A percentile compares a stretch with the other conserved stretches of the same genome.
phyloP scores from a whole-genome alignment of 2,329 filamentous ascomycete species.

The Camillea tinctor region DNA sequence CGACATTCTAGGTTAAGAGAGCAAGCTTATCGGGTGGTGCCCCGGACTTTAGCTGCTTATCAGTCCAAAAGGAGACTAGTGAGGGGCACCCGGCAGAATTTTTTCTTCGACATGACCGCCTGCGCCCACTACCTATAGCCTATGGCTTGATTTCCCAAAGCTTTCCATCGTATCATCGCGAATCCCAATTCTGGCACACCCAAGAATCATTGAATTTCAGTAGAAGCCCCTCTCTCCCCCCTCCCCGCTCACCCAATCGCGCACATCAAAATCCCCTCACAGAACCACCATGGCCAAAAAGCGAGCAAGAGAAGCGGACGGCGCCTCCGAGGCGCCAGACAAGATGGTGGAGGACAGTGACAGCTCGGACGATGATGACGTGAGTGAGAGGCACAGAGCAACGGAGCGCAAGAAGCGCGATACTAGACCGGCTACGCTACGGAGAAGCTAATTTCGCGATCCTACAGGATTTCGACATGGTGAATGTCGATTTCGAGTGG shows the following conservation, averaged over 20 bases:
- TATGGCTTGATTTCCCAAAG: neutral
- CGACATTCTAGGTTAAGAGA: neutral
- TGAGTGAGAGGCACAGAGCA: constrained; percentile 25
- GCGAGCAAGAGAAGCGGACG: constrained; percentile 47
- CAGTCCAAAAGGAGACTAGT: constrained; percentile 35
- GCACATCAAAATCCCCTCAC: neutral
- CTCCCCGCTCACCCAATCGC: neutral
- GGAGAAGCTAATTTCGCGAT: neutral
- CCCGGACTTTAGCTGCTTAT: constrained; percentile 24
- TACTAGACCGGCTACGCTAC: constrained; percentile 13
- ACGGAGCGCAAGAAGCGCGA: neutral
- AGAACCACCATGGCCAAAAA: constrained; percentile 48
- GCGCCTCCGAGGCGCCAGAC: constrained; percentile 44
- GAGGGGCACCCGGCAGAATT: constrained; percentile 42
- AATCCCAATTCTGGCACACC: neutral
- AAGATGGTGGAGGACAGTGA: constrained; percentile 48
- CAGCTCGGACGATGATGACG: constrained; percentile 52
- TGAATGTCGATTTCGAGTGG: constrained; percentile 98
- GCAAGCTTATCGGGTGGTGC: constrained; percentile 13
- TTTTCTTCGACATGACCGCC: constrained; percentile 16
- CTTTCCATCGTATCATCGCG: neutral
- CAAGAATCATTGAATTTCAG: neutral
- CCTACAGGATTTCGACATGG: constrained; percentile 77
- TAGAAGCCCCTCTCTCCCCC: neutral
- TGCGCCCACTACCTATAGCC: no score